phyloP scores from a whole-genome alignment of 2,329 filamentous ascomycete genomes.

The Ramichloridium luteum region DNA sequence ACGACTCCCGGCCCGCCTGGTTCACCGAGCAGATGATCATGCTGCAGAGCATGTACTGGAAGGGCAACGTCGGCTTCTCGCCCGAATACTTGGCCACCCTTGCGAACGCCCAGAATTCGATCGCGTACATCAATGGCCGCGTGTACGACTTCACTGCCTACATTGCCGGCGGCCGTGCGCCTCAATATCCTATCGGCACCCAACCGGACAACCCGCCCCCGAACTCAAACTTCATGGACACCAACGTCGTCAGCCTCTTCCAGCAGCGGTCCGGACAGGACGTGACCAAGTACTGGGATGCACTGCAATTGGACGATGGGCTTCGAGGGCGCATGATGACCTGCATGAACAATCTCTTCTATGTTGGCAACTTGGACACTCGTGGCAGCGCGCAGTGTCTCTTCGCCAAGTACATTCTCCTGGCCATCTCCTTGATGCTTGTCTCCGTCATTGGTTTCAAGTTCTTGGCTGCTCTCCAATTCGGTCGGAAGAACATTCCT shows the following conservation, averaged over 20 bases:
- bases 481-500: slow-evolving; percentile 81
- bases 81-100: slow-evolving; percentile 62
- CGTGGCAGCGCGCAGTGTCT: slow-evolving; percentile 73
- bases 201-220: slow-evolving; percentile 33
- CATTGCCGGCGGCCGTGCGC: slow-evolving; percentile 57
- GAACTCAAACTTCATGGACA: slow-evolving; percentile 70
- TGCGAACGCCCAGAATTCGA: slow-evolving; percentile 37
- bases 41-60: slow-evolving; percentile 67
- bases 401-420: slow-evolving; percentile 79
- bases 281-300: slow-evolving; percentile 71
- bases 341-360: slow-evolving; percentile 91
- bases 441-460: slow-evolving; percentile 83
- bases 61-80: slow-evolving; percentile 78
- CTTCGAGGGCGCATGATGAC: slow-evolving; percentile 58
- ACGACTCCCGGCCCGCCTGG: slow-evolving; percentile 80
- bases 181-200: slow-evolving; percentile 45
- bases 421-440: slow-evolving; percentile 71
- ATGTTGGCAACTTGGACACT: slow-evolving; percentile 82
- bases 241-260: slow-evolving; percentile 63
- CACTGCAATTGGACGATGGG: slow-evolving; percentile 46
- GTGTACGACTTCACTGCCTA: slow-evolving; percentile 90
- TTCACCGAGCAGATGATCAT: slow-evolving; percentile 77
- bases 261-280: slow-evolving; percentile 63
- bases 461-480: slow-evolving; percentile 84
- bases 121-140: slow-evolving; percentile 65